A percentile compares a stretch with the other conserved stretches of the same genome.
Evolutionary conservation across 345 rosid genomes (phyloP).

Genomic region (Salix udensis): DNA sequence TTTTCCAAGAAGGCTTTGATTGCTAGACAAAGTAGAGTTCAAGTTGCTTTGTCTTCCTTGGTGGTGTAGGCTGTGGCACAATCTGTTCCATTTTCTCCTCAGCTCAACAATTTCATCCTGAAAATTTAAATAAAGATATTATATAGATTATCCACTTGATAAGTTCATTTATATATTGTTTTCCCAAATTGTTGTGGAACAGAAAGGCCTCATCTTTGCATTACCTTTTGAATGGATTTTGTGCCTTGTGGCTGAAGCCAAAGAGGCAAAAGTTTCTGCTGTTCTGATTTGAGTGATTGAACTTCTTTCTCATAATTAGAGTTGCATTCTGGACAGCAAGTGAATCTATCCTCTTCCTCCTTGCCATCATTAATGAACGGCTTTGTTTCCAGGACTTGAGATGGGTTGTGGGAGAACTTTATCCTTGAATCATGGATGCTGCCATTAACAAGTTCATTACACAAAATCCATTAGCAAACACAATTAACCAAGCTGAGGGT

Average conservation of each 20-base stretch:
- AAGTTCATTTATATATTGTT: too few relatives aligned
- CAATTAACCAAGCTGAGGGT: background rate
- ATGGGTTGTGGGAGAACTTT: conserved; percentile 23
- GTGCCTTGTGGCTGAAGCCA: conserved; percentile 59
- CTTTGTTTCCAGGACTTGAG: conserved; percentile 50
- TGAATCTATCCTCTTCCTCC: conserved; percentile 51
- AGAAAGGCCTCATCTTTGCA: background rate
- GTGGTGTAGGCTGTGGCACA: conserved; percentile 55
- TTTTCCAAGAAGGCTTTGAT: conserved; percentile 31
- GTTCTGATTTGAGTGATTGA: conserved; percentile 44
- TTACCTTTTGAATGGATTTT: conserved; percentile 51
- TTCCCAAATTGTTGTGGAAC: background rate
- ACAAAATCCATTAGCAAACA: background rate
- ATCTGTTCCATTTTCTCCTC: conserved; percentile 67
- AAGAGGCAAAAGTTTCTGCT: conserved; percentile 51
- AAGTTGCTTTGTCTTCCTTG: conserved; percentile 27
- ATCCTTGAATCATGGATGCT: conserved; percentile 52
- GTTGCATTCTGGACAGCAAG: conserved; percentile 67
- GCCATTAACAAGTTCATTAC: conserved; percentile 4
- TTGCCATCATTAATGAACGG: conserved; percentile 34
- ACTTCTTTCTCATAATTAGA: conserved; percentile 72
- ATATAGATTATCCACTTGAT: background rate
- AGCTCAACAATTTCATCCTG: conserved; percentile 59
- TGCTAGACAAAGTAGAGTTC: conserved; percentile 14
- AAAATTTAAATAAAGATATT: background rate